These are phyloP conservation scores for Pholiota adiposa DNA, from an alignment of 1,284 basidiomycete genomes.

Conservation along the genomic window DNA sequence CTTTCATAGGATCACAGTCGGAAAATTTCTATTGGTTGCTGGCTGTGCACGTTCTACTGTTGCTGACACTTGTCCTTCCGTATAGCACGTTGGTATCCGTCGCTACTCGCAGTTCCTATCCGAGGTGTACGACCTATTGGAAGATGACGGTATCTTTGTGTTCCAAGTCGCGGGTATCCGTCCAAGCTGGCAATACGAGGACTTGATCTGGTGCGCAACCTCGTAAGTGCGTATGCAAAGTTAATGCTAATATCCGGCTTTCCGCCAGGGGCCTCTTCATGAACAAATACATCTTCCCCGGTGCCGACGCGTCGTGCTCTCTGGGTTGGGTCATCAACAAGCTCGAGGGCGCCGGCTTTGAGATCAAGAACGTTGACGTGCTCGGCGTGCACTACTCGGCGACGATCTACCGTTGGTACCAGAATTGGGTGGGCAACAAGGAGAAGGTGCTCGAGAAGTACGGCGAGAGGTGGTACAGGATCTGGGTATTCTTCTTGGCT, in stretches of 20 bases:
- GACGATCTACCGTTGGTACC: slow-evolving; percentile 93
- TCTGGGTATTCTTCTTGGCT: slow-evolving; percentile 92
- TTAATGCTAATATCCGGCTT: background rate
- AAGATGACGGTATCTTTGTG: slow-evolving; percentile 94
- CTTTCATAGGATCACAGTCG: background rate
- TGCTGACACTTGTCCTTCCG: no score
- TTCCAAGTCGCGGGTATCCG: slow-evolving; percentile 97
- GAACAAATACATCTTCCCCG: slow-evolving; percentile 98
- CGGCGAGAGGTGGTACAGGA: slow-evolving; percentile 89
- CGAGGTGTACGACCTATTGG: slow-evolving; percentile 92
- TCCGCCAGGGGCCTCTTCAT: slow-evolving; percentile 79
- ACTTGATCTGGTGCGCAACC: slow-evolving; percentile 82
- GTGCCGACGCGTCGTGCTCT: slow-evolving; percentile 94
- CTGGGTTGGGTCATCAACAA: slow-evolving; percentile 92
- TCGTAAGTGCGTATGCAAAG: background rate
- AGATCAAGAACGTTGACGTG: slow-evolving; percentile 96
- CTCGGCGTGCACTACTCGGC: slow-evolving; percentile 98
- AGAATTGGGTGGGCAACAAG: slow-evolving; percentile 93
- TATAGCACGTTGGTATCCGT: slow-evolving; percentile 90
- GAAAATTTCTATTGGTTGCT: background rate
- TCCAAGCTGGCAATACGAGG: slow-evolving; percentile 96
- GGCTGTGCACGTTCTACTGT: slow-evolving; percentile 12
- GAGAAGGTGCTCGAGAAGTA: slow-evolving; percentile 89
- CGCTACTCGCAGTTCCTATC: slow-evolving; percentile 90
- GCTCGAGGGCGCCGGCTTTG: slow-evolving; percentile 92